A percentile compares a stretch with the other conserved stretches of the same genome.
phyloP scores from a whole-genome alignment of 179 eudicot genomes.

The Pouteria campechiana region DNA sequence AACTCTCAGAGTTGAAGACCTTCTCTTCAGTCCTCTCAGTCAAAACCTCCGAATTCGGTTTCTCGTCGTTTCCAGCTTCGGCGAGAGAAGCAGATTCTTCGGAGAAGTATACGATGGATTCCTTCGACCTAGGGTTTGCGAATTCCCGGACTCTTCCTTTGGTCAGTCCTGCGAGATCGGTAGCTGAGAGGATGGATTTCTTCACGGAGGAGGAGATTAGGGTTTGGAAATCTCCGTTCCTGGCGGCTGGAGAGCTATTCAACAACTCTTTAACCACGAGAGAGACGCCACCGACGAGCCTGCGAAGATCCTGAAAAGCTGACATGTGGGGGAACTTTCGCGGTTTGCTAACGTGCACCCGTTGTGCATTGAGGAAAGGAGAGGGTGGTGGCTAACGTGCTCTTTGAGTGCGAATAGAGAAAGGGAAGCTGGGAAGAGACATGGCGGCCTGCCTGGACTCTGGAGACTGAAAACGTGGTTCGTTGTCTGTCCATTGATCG shows the following conservation, averaged over 20 bases:
- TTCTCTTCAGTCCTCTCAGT: not conserved
- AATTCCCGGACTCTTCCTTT: constrained; percentile 37
- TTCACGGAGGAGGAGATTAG: constrained; percentile 20
- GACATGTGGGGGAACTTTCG: too few relatives aligned
- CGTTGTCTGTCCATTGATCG: too few relatives aligned
- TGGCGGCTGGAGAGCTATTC: constrained; percentile 10
- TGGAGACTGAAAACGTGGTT: too few relatives aligned
- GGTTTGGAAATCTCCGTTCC: constrained; percentile 19
- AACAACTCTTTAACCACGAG: constrained; percentile 50
- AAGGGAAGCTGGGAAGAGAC: too few relatives aligned
- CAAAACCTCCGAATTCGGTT: not conserved
- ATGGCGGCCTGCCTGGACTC: too few relatives aligned
- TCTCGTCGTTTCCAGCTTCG: not conserved
- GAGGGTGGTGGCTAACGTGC: too few relatives aligned
- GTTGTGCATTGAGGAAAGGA: too few relatives aligned
- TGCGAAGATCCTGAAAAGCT: constrained; percentile 42
- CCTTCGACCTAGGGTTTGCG: constrained; percentile 2
- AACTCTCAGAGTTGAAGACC: too few relatives aligned
- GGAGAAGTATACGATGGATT: constrained; percentile 28
- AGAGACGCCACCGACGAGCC: constrained; percentile 51
- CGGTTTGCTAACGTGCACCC: too few relatives aligned
- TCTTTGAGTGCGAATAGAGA: too few relatives aligned
- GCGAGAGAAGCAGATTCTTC: not conserved
- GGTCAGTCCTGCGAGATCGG: constrained; percentile 64
- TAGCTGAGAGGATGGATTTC: constrained; percentile 32